Evolutionary conservation across 78 protist genomes (phyloP), one percentile per base, ranked within the genome.

Genomic region (Cavenderia fasciculata): DNA sequence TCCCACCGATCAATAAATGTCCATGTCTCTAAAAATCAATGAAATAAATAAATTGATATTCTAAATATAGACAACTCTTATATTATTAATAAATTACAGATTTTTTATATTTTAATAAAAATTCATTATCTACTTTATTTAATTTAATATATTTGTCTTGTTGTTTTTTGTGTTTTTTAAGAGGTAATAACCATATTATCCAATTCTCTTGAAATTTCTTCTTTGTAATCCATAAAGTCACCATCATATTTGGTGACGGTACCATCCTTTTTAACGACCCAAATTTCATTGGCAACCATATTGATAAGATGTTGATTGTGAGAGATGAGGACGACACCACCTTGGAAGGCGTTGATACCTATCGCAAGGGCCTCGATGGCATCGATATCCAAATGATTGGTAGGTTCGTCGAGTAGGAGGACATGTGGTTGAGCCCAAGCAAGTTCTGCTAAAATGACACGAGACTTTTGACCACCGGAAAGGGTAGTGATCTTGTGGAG

Each of bases 381-480:
- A 59, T 91, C 95, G 73, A 94, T 79, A 75, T 86, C 96, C 61
- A 98, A 76, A 54, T 96, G 97, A 95, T 97, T 98, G 51, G 99
- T 97, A 25, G 99, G 99, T 94, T 98, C 93, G 65, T 86, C 95
- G 57, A 98, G 85, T 25, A 98, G 66, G 66, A 98, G 87, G 56
- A 98, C 54, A 82, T 98, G 99, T 29, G 99, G 98, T 21, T 59
- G 59, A 29, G 70, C 25, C 92, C 78, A 94, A 47, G 95, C 88
- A 46, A 94, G 6, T 14, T 86, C 96, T 7, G 98, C 98, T 16
- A 98, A 85, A 62, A 95, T 98, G 34, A 98, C 98, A 34, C 99
- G 94, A 59, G 94, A 70, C 78, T 95, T 94, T 93, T 98, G 99
- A 31, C 99, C 99, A 8, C 99, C 99, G 25, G 97, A 93, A 59